Base-by-base conservation (phyloP, 2,329 filamentous ascomycete species). In the Chaetomiaceae sp. region DNA sequence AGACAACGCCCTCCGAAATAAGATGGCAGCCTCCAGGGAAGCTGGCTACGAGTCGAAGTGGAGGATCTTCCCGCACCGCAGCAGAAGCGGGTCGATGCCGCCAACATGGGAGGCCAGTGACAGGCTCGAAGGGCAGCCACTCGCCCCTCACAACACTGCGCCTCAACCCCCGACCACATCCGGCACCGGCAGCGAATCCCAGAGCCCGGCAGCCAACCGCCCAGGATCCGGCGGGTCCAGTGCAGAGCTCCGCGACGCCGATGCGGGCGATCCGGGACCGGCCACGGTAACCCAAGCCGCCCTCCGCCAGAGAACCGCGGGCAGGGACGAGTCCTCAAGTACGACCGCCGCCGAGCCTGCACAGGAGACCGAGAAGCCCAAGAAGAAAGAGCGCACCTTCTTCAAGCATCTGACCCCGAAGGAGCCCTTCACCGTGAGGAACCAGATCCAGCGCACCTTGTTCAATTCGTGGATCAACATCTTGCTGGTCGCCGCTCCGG, bases 401-500 rank as follows among this genome's bases (percentile, higher is more conserved):
- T 67, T 76, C 59, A 70, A 69, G 30, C 61, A 71, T 26, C 59
- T 76, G 15, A 51, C 70, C n/a, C 71, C 74, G 10, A 75, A 74
- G 55, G 66, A 69, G 48, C 71, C 75, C 2, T 84, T 78, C 49
- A 84, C 81, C 0, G 58, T 78, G 8, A 67, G 67, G 49, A 82
- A 83, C 58, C 86, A 90, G 65, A 64, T 90, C 39, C 79, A 81
- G 56, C 80, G 85, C 15, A 89, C 88, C 0, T 57, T 95, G 3
- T 78, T 95, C 55, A 83, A 79, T 58, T 93, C 87, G 0, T 95
- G 86, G 80, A 84, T 95, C 68, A 96, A 96, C 60, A 60, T 95
- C 19, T 69, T 96, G 20, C 70, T 95, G 18, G 42, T 95, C 14
- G 81, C 83, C 18, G 88, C 86, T 0, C 90, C 90, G 0, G 78